Conservation (phyloP, 2,329 filamentous ascomycete genomes). For the Cladosporium velox region DNA sequence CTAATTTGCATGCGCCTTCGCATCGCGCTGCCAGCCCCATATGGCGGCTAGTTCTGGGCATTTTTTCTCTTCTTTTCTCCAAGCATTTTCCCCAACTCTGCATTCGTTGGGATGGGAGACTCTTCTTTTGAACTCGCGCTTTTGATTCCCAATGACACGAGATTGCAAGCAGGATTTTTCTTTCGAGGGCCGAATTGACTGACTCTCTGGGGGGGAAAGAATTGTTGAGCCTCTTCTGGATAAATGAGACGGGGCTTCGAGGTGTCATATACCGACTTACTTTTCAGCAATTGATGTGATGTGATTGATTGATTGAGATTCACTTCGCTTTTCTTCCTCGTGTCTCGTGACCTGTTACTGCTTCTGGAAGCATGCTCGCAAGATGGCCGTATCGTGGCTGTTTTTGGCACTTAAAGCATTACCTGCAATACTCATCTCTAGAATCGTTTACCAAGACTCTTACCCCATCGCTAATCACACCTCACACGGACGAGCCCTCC, state of each 20-base stretch:
- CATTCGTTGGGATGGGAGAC: neutral
- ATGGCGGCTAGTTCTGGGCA: neutral
- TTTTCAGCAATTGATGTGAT: slow-evolving; percentile 1
- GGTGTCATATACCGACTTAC: neutral
- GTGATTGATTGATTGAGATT: slow-evolving; percentile 1
- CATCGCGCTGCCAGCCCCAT: neutral
- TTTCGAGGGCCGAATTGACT: neutral
- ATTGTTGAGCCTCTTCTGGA: neutral
- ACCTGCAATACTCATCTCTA: neutral
- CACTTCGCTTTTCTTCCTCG: neutral
- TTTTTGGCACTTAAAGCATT: neutral
- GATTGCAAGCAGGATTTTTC: neutral
- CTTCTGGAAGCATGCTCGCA: neutral
- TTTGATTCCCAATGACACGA: slow-evolving; percentile 12
- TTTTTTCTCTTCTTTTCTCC: neutral
- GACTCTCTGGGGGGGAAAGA: neutral
- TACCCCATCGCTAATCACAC: neutral
- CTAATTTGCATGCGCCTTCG: neutral
- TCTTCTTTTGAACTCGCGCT: neutral
- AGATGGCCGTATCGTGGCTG: neutral
- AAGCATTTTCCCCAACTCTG: neutral
- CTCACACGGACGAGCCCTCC: neutral
- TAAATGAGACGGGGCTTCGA: neutral
- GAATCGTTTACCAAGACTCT: neutral
- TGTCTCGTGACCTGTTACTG: neutral